Percentiles rank a stretch among this genome's conserved stretches.
These are phyloP conservation scores for Cyclaneusma minus DNA, from an alignment of 2,329 filamentous ascomycete species.

Conservation along the genomic window DNA sequence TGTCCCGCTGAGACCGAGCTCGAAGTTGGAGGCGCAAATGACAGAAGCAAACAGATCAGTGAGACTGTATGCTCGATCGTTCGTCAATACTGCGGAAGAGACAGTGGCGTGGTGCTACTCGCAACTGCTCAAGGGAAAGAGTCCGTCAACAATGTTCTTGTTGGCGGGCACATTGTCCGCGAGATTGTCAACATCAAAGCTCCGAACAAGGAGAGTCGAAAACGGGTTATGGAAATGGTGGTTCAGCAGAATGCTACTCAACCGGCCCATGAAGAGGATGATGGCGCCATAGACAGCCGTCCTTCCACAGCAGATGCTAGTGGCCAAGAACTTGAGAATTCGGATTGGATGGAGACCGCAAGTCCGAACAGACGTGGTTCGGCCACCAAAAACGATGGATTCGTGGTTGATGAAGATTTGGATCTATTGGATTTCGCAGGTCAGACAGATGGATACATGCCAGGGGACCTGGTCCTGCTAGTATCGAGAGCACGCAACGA, in stretches of 20 bases:
- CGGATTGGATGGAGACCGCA: conserved; percentile 62
- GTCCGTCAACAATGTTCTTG: conserved; percentile 73
- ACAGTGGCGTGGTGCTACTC: conserved; percentile 70
- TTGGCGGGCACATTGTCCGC: conserved; percentile 81
- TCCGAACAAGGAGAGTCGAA: conserved; percentile 78
- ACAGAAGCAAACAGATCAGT: conserved; percentile 79
- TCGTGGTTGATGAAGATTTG: conserved; percentile 58
- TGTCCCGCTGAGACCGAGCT: conserved; percentile 91
- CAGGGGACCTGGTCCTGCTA: conserved; percentile 75
- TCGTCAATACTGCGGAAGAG: conserved; percentile 65
- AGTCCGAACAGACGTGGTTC: conserved; percentile 35
- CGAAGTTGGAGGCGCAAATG: conserved; percentile 86
- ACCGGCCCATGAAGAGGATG: conserved; percentile 21
- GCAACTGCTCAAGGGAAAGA: conserved; percentile 91
- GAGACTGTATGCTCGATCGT: conserved; percentile 76
- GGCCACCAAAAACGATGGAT: conserved; percentile 35
- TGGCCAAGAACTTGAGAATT: conserved; percentile 34
- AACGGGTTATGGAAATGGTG: conserved; percentile 70
- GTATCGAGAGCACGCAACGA: conserved; percentile 82
- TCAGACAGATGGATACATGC: conserved; percentile 95
- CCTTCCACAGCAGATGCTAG: conserved; percentile 37
- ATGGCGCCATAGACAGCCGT: conserved; percentile 31
- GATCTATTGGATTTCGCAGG: conserved; percentile 90
- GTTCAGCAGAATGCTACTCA: conserved; percentile 37
- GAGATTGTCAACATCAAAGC: conserved; percentile 85